A percentile compares a stretch with the other conserved stretches of the same genome.
Conservation (phyloP, 257 asterid species). For the Salvia rosmarinus region DNA sequence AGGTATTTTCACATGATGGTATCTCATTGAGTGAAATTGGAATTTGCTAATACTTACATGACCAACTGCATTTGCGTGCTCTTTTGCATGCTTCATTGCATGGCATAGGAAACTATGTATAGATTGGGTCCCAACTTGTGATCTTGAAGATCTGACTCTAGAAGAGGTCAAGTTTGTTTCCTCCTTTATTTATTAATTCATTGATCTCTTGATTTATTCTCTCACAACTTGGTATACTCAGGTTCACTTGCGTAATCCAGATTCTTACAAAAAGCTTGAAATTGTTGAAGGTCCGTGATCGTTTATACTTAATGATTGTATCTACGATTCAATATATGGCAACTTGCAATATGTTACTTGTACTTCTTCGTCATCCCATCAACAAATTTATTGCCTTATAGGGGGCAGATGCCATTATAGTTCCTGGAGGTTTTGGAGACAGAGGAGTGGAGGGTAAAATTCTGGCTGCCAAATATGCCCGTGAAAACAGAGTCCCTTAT, state of each 20-base stretch:
- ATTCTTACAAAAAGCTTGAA: constrained; percentile 75
- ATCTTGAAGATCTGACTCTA: constrained; percentile 77
- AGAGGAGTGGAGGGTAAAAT: constrained; percentile 84
- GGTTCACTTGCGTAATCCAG: constrained; percentile 63
- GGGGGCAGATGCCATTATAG: constrained; percentile 77
- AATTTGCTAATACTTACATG: constrained; percentile 22
- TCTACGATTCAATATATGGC: neutral
- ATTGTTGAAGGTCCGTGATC: constrained; percentile 70
- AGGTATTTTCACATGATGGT: neutral
- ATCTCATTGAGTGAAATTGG: constrained; percentile 13
- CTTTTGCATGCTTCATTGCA: constrained; percentile 93
- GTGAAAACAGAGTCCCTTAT: constrained; percentile 67
- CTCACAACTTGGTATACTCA: constrained; percentile 33
- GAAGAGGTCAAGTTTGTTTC: constrained; percentile 53
- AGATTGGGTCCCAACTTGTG: constrained; percentile 91
- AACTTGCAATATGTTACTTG: neutral
- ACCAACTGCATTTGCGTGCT: constrained; percentile 63
- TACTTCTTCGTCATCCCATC: constrained; percentile 27
- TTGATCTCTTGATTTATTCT: constrained; percentile 26
- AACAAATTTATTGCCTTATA: constrained; percentile 35
- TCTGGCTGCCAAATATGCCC: constrained; percentile 79
- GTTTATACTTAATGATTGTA: constrained; percentile 19
- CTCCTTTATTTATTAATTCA: neutral
- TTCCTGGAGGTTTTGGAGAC: constrained; percentile 90
- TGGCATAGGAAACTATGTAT: constrained; percentile 71